A percentile compares a stretch with the other conserved stretches of the same genome.
Conservation (phyloP, 2,329 filamentous ascomycete genomes). For the Apiospora saccharicola region DNA sequence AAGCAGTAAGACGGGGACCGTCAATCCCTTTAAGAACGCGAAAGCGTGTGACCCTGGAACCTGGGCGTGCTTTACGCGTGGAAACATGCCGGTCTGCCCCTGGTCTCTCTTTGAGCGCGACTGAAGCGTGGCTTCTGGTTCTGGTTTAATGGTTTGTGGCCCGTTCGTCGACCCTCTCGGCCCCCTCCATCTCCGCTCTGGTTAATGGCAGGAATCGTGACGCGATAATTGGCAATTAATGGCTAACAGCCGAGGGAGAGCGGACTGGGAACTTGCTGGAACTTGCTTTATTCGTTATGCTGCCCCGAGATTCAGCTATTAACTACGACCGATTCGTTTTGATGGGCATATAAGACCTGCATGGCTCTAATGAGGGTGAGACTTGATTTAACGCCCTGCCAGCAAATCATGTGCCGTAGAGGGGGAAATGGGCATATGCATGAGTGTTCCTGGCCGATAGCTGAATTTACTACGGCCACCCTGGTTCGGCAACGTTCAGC, state of each 20-base stretch:
- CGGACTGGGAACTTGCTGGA: background rate
- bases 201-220: slow-evolving; percentile 30
- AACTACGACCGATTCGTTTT: background rate
- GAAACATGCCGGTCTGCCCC: slow-evolving; percentile 34
- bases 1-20: background rate
- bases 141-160: slow-evolving; percentile 28
- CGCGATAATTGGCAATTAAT: slow-evolving; percentile 40
- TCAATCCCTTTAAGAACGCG: slow-evolving; percentile 38
- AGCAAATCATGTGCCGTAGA: slow-evolving; percentile 24
- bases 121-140: slow-evolving; percentile 26
- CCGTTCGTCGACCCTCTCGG: slow-evolving; percentile 23
- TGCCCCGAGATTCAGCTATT: slow-evolving; percentile 13
- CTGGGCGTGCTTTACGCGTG: slow-evolving; percentile 37
- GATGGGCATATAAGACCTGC: slow-evolving; percentile 24
- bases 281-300: background rate
- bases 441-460: slow-evolving; percentile 31
- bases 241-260: background rate
- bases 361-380: slow-evolving; percentile 29
- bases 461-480: background rate
- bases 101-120: slow-evolving; percentile 20
- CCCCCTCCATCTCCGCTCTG: slow-evolving; percentile 22
- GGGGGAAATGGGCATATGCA: slow-evolving; percentile 30
- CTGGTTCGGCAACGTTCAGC: slow-evolving; percentile 3
- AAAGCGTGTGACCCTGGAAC: slow-evolving; percentile 32
- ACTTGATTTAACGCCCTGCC: slow-evolving; percentile 31